A percentile compares a stretch with the other conserved stretches of the same genome.
Conservation (phyloP, 2,329 filamentous ascomycete genomes). For the Exophiala viscosa region DNA sequence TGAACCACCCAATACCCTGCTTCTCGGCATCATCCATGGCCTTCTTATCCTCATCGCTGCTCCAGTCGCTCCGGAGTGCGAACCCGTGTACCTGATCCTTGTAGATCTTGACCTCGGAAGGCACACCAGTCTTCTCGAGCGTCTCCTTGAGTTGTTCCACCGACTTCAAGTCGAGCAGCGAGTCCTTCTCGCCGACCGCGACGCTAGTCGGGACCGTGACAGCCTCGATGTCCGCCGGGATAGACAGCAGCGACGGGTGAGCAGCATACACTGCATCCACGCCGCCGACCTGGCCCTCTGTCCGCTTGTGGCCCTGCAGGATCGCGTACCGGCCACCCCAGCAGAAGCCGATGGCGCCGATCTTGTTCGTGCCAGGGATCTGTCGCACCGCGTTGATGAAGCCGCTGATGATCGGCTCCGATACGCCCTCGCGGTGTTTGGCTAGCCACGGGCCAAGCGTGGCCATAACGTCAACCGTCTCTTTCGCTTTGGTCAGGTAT, state of each 20-base stretch:
- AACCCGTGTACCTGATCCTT: slow-evolving; percentile 46
- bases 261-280: slow-evolving; percentile 42
- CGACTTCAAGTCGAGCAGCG: slow-evolving; percentile 38
- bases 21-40: slow-evolving; percentile 45
- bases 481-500: slow-evolving; percentile 39
- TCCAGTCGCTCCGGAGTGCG: slow-evolving; percentile 40
- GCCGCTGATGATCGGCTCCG: slow-evolving; percentile 42
- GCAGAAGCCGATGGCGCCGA: slow-evolving; percentile 49
- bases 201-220: slow-evolving; percentile 40
- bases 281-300: slow-evolving; percentile 28
- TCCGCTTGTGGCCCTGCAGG: slow-evolving; percentile 31
- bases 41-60: slow-evolving; percentile 44
- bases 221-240: slow-evolving; percentile 42
- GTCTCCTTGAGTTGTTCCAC: slow-evolving; percentile 40
- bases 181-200: slow-evolving; percentile 43
- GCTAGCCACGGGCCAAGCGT: slow-evolving; percentile 44
- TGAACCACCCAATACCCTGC: slow-evolving; percentile 42
- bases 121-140: slow-evolving; percentile 38
- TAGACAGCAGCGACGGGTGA: slow-evolving; percentile 41
- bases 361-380: slow-evolving; percentile 36
- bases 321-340: slow-evolving; percentile 45
- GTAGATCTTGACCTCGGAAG: slow-evolving; percentile 41
- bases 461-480: slow-evolving; percentile 39
- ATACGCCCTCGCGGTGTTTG: slow-evolving; percentile 42
- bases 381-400: slow-evolving; percentile 41